Evolutionary conservation across 345 rosid species (phyloP), one percentile per base, ranked within the genome.

Genomic region (Anastatica hierochuntica): DNA sequence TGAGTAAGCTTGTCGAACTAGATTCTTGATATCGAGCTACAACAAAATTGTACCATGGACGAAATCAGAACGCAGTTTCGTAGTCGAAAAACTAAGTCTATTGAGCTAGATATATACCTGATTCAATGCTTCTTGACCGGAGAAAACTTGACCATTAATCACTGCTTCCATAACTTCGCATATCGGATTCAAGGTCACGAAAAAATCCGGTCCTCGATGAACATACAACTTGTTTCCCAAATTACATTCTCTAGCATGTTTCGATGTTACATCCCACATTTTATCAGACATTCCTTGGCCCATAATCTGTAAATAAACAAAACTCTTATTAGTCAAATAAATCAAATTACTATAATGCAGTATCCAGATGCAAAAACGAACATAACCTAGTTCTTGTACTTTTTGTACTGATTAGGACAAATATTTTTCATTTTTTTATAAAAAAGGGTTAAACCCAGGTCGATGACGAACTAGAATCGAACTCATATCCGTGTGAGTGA

Each of bases 251-350:
- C 74, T 74, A 1, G 96, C 96, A 45, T 90, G 98, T 50, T 80
- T 87, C 15, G 76, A 60, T 0, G 77, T 78, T 15, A 65, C 79
- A 20, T 82, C 92, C 98, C 98, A 90, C 73, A 72, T 75, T 65
- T 67, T 87, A 41, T 87, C 95, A 0, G 95, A 77, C 95, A 90
- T 90, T 10, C 81, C 85, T 29, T 29, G 33, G 0, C 95, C 87
- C 49, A 90, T 47, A 37, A 79, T 78, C 98, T 90, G 79, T 49
- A 37, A 35, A 29, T 34, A 3, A 3, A 17, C 35, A 11, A 43
- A 34, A 27, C 9, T 7, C 14, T 31, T 20, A 31, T 62, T 42
- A 33, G 33, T 24, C 6, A 24, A 24, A 7, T 3, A 15, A 49
- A 15, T 36, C 11, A 49, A 35, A 17, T 34, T 17, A 29, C 12